These are phyloP conservation scores for Mycena galericulata DNA, from an alignment of 768 basidiomycete species.

Conservation along the genomic window DNA sequence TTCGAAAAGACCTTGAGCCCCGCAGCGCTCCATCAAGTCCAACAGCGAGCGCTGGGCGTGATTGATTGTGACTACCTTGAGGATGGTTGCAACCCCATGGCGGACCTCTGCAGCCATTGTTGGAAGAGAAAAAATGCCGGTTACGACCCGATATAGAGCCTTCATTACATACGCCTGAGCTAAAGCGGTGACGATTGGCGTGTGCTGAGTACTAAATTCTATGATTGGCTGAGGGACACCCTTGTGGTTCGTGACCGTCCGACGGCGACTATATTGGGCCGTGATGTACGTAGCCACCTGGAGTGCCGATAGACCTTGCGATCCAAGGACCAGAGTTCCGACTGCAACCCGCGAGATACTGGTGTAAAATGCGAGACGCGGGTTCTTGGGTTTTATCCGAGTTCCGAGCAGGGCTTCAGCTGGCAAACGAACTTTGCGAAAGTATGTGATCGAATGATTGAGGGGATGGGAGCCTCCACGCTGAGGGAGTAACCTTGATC, in stretches of 20 bases:
- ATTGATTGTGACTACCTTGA: conserved; percentile 36
- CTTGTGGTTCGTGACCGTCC: not conserved
- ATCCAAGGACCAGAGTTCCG: conserved; percentile 29
- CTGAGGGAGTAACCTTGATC: conserved; percentile 40
- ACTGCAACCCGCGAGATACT: conserved; percentile 30
- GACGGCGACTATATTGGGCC: conserved; percentile 28
- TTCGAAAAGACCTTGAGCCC: conserved; percentile 57
- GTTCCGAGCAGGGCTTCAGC: conserved; percentile 39
- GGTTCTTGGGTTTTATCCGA: not conserved
- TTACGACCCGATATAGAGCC: conserved; percentile 14
- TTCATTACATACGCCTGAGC: conserved; percentile 28
- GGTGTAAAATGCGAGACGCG: conserved; percentile 19
- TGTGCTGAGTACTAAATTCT: conserved; percentile 29
- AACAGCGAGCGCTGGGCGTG: conserved; percentile 33
- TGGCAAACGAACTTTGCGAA: conserved; percentile 48
- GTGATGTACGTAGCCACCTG: conserved; percentile 27
- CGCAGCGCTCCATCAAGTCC: conserved; percentile 51
- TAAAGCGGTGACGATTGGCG: conserved; percentile 22
- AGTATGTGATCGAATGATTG: conserved; percentile 50
- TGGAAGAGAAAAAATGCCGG: not conserved
- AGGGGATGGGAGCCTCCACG: conserved; percentile 49
- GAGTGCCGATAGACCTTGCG: conserved; percentile 14
- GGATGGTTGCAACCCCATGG: conserved; percentile 18
- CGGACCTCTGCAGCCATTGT: conserved; percentile 1
- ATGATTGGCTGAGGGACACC: conserved; percentile 15